phyloP scores from a whole-genome alignment of 345 rosid genomes.

The Eutrema heterophyllum region DNA sequence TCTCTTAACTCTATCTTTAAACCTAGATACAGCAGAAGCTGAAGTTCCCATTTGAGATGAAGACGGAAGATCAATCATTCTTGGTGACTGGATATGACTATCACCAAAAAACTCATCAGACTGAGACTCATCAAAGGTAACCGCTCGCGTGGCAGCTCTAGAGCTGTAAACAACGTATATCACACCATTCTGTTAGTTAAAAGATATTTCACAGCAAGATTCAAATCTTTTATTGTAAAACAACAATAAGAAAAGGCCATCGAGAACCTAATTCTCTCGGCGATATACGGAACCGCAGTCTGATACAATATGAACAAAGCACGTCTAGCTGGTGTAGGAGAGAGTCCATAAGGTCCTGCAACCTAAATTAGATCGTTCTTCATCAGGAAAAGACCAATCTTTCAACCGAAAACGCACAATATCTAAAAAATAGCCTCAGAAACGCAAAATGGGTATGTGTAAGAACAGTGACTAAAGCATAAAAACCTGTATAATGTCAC shows the following conservation, averaged over 20 bases:
- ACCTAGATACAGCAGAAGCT: slow-evolving; percentile 42
- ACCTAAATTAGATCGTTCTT: slow-evolving; percentile 41
- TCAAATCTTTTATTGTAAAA: not conserved
- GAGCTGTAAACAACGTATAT: slow-evolving; percentile 42
- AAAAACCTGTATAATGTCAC: slow-evolving; percentile 87
- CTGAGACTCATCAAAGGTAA: slow-evolving; percentile 53
- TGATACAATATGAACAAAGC: slow-evolving; percentile 81
- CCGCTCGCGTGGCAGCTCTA: slow-evolving; percentile 65
- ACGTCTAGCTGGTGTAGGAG: slow-evolving; percentile 96
- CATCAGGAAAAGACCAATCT: not conserved
- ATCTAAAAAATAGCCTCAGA: not conserved
- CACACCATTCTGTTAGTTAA: not conserved
- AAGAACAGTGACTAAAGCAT: not conserved
- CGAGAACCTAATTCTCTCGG: slow-evolving; percentile 75
- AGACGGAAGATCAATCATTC: slow-evolving; percentile 34
- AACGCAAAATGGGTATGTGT: not conserved
- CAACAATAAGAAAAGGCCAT: not conserved
- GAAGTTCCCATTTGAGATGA: slow-evolving; percentile 39
- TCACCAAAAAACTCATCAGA: slow-evolving; percentile 41
- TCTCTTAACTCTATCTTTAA: slow-evolving; percentile 48
- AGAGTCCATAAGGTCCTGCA: slow-evolving; percentile 67
- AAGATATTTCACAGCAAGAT: not conserved
- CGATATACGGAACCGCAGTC: slow-evolving; percentile 75
- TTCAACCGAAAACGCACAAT: not conserved
- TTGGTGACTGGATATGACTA: slow-evolving; percentile 31